Conservation (phyloP, 164 flowering plant species). For the Annona squamosa region DNA sequence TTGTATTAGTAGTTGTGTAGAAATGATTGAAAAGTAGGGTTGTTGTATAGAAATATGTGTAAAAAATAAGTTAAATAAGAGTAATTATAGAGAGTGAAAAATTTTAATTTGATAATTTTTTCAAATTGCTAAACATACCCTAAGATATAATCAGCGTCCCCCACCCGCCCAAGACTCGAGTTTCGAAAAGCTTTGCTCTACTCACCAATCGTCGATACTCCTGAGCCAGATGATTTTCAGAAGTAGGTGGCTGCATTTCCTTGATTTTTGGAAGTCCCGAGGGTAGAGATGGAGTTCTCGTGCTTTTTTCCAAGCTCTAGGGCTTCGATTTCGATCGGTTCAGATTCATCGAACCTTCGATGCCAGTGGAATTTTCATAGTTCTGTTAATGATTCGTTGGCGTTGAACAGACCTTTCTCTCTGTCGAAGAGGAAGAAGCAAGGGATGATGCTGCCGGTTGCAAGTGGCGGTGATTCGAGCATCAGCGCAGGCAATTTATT, state of each 20-base stretch:
- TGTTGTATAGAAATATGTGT: too few species aligned
- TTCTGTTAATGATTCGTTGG: constrained; percentile 15
- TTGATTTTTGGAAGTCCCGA: background rate
- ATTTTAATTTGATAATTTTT: too few species aligned
- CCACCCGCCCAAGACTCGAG: too few species aligned
- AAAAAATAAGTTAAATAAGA: too few species aligned
- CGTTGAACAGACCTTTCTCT: constrained; percentile 3
- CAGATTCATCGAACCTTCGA: constrained; percentile 12
- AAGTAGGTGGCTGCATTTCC: background rate
- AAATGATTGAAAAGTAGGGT: too few species aligned
- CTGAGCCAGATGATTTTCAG: background rate
- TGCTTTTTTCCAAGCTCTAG: constrained; percentile 31
- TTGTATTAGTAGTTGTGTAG: too few species aligned
- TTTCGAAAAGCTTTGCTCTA: too few species aligned
- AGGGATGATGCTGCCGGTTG: background rate
- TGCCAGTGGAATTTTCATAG: constrained; percentile 15
- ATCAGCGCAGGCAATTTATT: constrained; percentile 12
- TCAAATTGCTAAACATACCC: too few species aligned
- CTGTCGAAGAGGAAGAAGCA: constrained; percentile 20
- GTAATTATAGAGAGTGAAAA: too few species aligned
- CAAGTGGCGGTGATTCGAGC: constrained; percentile 12
- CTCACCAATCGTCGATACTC: background rate
- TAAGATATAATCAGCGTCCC: too few species aligned
- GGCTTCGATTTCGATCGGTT: constrained; percentile 16
- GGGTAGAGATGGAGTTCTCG: constrained; percentile 44